These are phyloP conservation scores for Candida tammaniensis DNA, from an alignment of 805 yeast genomes.

Conservation along the genomic window DNA sequence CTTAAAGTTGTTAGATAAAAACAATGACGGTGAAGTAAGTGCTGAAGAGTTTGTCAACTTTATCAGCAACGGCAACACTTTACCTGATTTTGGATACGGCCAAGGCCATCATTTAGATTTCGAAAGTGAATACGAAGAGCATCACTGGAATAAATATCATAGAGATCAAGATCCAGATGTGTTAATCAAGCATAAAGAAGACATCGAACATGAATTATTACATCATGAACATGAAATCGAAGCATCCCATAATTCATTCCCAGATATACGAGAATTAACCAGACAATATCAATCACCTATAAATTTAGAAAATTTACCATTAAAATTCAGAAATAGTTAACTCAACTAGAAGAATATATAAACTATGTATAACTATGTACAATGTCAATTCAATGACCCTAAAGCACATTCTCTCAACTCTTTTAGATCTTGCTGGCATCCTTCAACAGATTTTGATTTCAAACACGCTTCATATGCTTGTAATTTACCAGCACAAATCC, in stretches of 20 bases:
- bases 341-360: background rate
- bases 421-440: conserved; percentile 52
- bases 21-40: conserved; percentile 63
- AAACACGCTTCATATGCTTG: conserved; percentile 68
- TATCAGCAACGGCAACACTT: conserved; percentile 58
- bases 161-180: conserved; percentile 81
- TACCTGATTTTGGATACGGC: conserved; percentile 92
- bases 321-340: conserved; percentile 20
- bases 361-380: background rate
- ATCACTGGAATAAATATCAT: conserved; percentile 87
- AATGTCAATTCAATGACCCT: conserved; percentile 20
- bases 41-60: conserved; percentile 69
- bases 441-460: conserved; percentile 34
- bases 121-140: conserved; percentile 89
- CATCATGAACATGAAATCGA: conserved; percentile 87
- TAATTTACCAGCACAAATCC: conserved; percentile 55
- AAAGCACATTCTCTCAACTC: conserved; percentile 66
- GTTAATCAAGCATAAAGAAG: conserved; percentile 77
- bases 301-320: conserved; percentile 28
- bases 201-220: conserved; percentile 79
- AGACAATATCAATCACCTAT: conserved; percentile 30
- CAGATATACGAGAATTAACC: conserved; percentile 26
- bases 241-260: conserved; percentile 39
- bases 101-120: conserved; percentile 94
- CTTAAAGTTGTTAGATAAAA: conserved; percentile 58